Conservation (phyloP, 345 rosid species). For the Dimocarpus longan region DNA sequence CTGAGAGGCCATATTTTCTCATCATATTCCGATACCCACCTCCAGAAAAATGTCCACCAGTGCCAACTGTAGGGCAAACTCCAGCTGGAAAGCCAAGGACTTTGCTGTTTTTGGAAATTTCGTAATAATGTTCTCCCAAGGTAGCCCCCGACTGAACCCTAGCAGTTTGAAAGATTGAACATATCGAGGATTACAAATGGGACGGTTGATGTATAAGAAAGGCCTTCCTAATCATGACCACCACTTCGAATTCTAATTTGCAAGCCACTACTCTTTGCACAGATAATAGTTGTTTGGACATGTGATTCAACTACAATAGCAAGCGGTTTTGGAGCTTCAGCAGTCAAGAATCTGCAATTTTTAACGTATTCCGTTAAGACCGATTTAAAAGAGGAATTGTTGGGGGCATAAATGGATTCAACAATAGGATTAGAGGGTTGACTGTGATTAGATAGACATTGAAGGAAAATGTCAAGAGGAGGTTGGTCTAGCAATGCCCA, state of each 20-base stretch:
- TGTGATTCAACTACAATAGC: not conserved
- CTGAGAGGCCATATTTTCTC: not conserved
- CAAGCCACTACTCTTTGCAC: not conserved
- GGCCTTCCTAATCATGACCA: not conserved
- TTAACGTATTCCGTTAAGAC: not conserved
- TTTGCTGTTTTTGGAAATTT: not conserved
- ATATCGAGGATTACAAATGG: not conserved
- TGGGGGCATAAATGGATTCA: conserved; percentile 31
- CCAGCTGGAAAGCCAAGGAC: not conserved
- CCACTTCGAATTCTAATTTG: not conserved
- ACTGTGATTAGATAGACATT: conserved; percentile 40
- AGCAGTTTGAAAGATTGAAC: not conserved
- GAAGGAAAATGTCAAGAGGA: conserved; percentile 36
- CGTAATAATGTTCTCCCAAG: not conserved
- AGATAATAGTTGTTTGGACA: not conserved
- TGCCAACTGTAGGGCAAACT: not conserved
- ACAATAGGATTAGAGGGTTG: conserved; percentile 34
- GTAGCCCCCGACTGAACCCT: not conserved
- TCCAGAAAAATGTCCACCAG: not conserved
- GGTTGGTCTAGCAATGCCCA: not conserved
- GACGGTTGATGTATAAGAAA: not conserved
- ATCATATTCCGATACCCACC: not conserved
- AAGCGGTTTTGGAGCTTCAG: not conserved
- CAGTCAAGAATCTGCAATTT: not conserved
- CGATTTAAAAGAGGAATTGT: conserved; percentile 38